These are phyloP conservation scores for Inga laurina DNA, from an alignment of 306 rosid species.

Conservation along the genomic window DNA sequence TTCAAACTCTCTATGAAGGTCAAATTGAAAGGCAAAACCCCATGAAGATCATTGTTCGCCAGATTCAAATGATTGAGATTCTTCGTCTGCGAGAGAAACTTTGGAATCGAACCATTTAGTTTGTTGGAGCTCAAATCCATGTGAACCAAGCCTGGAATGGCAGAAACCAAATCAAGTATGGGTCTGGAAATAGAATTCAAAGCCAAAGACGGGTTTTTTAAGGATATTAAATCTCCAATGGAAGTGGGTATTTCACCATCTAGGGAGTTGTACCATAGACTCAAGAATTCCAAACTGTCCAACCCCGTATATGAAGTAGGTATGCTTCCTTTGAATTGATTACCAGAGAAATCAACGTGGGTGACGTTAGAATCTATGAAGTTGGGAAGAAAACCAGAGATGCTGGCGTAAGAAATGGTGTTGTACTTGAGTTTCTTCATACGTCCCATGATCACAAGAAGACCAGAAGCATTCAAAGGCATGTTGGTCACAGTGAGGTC, in stretches of 20 bases:
- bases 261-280: conserved; percentile 59
- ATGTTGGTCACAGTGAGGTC: conserved; percentile 64
- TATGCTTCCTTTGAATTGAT: conserved; percentile 63
- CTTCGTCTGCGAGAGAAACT: conserved; percentile 63
- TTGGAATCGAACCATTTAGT: conserved; percentile 77
- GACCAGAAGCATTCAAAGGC: conserved; percentile 59
- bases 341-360: conserved; percentile 69
- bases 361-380: conserved; percentile 60
- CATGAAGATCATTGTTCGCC: conserved; percentile 61
- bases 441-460: conserved; percentile 60
- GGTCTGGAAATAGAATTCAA: conserved; percentile 71
- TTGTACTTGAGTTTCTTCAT: conserved; percentile 61
- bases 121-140: conserved; percentile 87
- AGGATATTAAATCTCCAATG: conserved; percentile 71
- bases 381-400: conserved; percentile 61
- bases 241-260: conserved; percentile 69
- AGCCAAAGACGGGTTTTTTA: conserved; percentile 54
- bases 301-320: conserved; percentile 60
- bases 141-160: conserved; percentile 66
- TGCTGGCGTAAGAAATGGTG: conserved; percentile 69
- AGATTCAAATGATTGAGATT: conserved; percentile 70
- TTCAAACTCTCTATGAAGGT: conserved; percentile 54
- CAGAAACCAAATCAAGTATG: conserved; percentile 62
- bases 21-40: conserved; percentile 75
- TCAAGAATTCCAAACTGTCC: conserved; percentile 59